Percentiles rank a stretch among this genome's conserved stretches.
phyloP scores from a whole-genome alignment of 2,329 filamentous ascomycete species.

The Davidsoniella virescens region DNA sequence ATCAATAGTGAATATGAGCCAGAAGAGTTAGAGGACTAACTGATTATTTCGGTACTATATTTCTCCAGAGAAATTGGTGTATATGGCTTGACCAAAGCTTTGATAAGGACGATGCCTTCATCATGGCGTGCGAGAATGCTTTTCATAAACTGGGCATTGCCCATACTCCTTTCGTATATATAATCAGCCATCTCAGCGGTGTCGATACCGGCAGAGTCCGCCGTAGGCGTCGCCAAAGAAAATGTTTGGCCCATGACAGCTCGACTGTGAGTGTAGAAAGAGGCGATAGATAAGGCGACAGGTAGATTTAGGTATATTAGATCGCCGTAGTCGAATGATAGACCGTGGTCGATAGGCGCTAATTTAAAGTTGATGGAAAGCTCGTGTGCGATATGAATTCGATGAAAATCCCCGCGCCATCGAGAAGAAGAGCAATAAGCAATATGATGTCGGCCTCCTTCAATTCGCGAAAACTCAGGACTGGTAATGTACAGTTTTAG shows the following conservation, averaged over 20 bases:
- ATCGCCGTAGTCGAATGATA: no score
- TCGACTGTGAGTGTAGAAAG: not conserved
- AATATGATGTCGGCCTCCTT: no score
- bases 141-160: constrained; percentile 90
- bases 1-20: not conserved
- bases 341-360: no score
- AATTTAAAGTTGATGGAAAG: no score
- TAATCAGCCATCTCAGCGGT: constrained; percentile 81
- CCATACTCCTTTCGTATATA: constrained; percentile 81
- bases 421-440: no score
- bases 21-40: constrained; percentile 32
- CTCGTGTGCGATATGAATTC: no score
- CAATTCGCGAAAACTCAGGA: no score
- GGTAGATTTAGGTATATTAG: no score
- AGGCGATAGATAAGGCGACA: no score
- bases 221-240: constrained; percentile 79
- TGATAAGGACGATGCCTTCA: constrained; percentile 83
- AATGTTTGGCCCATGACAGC: constrained; percentile 82
- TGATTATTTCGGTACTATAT: constrained; percentile 59
- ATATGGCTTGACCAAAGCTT: constrained; percentile 88
- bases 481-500: no score
- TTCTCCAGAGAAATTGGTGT: constrained; percentile 61
- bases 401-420: no score
- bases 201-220: constrained; percentile 85
- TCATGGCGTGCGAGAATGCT: constrained; percentile 80